phyloP scores from a whole-genome alignment of 495 filamentous ascomycete genomes.

The Poronia punctata region DNA sequence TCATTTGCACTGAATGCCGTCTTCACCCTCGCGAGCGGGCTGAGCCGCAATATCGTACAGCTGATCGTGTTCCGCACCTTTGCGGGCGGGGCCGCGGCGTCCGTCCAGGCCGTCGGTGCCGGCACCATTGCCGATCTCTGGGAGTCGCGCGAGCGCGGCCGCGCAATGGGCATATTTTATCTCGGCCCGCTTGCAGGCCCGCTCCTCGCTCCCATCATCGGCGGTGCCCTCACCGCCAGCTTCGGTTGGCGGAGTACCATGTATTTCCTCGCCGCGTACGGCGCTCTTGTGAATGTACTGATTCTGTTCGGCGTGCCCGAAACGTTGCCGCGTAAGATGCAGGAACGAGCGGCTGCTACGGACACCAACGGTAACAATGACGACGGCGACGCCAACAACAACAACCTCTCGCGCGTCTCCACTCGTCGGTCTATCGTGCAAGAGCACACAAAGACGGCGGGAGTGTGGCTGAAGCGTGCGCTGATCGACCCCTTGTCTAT shows the following conservation, averaged over 20 bases:
- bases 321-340: conserved; percentile 40
- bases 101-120: conserved; percentile 86
- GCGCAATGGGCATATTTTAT: conserved; percentile 91
- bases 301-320: conserved; percentile 67
- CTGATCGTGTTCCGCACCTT: conserved; percentile 78
- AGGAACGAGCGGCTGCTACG: neutral
- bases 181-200: conserved; percentile 84
- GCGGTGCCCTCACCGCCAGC: conserved; percentile 62
- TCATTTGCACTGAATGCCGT: conserved; percentile 78
- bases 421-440: conserved; percentile 54
- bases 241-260: conserved; percentile 80
- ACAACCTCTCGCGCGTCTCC: conserved; percentile 47
- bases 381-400: conserved; percentile 11
- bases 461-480: conserved; percentile 52
- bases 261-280: conserved; percentile 81
- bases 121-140: conserved; percentile 91
- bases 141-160: conserved; percentile 71
- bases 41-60: conserved; percentile 74
- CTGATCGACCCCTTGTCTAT: conserved; percentile 77
- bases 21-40: conserved; percentile 65
- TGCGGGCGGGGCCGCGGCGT: conserved; percentile 76
- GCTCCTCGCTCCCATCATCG: conserved; percentile 78
- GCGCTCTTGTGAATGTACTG: conserved; percentile 54
- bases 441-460: conserved; percentile 44
- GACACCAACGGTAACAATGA: neutral